These are phyloP conservation scores for Botrytis galanthina DNA, from an alignment of 2,329 filamentous ascomycete species.

Conservation along the genomic window DNA sequence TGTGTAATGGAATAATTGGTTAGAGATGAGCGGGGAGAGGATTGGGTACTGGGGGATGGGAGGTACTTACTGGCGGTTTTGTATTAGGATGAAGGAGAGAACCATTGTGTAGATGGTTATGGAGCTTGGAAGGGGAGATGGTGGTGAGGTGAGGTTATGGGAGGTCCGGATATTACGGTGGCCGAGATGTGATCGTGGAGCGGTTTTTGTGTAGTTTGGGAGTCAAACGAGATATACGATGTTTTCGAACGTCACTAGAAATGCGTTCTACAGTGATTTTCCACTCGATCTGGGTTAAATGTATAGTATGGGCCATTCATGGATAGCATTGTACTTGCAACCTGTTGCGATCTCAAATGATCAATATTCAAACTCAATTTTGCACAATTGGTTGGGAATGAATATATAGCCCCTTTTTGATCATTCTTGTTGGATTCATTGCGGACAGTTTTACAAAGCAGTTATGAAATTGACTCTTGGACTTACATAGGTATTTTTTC, in stretches of 20 bases:
- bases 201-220: not conserved
- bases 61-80: slow-evolving; percentile 72
- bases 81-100: slow-evolving; percentile 85
- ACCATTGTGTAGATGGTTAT: slow-evolving; percentile 42
- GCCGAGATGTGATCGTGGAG: not conserved
- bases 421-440: not conserved
- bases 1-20: not conserved
- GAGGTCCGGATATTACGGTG: slow-evolving; percentile 15
- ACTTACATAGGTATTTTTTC: not conserved
- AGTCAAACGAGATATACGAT: not conserved
- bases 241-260: not conserved
- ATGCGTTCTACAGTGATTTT: not conserved
- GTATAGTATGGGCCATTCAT: not conserved
- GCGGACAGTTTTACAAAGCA: not conserved
- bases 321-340: too few species aligned
- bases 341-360: not conserved
- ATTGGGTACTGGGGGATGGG: not conserved
- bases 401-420: not conserved
- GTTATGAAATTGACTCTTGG: not conserved
- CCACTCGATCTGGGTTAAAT: not conserved
- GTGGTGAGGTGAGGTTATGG: not conserved
- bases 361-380: too few species aligned
- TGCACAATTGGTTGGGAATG: not conserved
- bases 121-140: not conserved
- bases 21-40: not conserved